These are phyloP conservation scores for Alternaria novae-zelandiae DNA, from an alignment of 2,329 filamentous ascomycete genomes.

Conservation along the genomic window DNA sequence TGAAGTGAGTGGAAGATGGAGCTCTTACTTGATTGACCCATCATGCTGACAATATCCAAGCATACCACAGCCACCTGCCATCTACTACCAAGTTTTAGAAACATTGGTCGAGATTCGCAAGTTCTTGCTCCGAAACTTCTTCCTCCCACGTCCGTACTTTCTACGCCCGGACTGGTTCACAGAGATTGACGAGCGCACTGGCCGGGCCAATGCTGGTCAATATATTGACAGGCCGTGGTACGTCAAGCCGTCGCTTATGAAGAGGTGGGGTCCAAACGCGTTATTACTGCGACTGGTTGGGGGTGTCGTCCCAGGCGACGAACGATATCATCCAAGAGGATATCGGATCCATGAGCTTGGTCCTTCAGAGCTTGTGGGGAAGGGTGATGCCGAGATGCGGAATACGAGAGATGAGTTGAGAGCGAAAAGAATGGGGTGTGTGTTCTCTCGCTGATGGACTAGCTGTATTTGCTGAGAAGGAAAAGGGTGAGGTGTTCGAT, in stretches of 20 bases:
- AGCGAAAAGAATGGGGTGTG: not conserved
- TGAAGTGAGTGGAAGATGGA: slow-evolving; percentile 53
- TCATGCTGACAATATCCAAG: not conserved
- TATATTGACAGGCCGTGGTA: slow-evolving; percentile 43
- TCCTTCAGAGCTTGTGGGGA: slow-evolving; percentile 61
- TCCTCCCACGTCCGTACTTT: slow-evolving; percentile 61
- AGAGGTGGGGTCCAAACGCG: slow-evolving; percentile 19
- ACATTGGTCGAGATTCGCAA: slow-evolving; percentile 57
- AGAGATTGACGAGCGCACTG: slow-evolving; percentile 50
- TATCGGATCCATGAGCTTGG: slow-evolving; percentile 68
- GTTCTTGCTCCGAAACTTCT: slow-evolving; percentile 64
- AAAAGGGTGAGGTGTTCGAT: too few relatives aligned
- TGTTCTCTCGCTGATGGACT: not conserved
- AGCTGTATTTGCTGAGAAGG: too few relatives aligned
- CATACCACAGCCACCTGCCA: not conserved
- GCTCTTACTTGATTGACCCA: not conserved
- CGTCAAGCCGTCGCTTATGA: slow-evolving; percentile 27
- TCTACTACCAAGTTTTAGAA: slow-evolving; percentile 7
- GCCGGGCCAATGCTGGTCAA: slow-evolving; percentile 23
- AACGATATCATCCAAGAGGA: slow-evolving; percentile 58
- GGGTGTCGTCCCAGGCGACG: slow-evolving; percentile 69
- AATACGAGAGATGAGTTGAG: not conserved
- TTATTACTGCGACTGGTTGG: slow-evolving; percentile 59
- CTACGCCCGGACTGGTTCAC: slow-evolving; percentile 49
- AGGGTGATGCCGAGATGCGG: slow-evolving; percentile 38